These are phyloP conservation scores for Chrysochromulina parva DNA, from an alignment of 78 protist genomes.

Conservation along the genomic window DNA sequence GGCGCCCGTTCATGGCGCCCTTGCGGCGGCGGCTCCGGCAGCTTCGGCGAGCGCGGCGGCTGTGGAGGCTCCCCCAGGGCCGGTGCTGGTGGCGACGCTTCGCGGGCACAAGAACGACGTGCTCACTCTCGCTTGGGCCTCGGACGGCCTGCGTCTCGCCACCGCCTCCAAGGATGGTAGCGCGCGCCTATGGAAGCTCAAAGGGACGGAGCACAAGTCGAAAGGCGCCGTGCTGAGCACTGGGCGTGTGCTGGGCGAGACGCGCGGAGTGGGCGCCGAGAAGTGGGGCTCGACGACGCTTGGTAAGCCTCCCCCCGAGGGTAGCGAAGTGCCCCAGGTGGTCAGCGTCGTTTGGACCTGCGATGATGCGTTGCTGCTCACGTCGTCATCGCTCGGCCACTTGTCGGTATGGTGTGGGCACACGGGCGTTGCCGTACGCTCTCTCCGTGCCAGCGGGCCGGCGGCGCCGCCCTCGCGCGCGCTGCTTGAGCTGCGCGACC, in stretches of 20 bases:
- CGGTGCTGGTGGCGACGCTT: neutral
- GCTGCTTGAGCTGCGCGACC: neutral
- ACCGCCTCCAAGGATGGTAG: neutral
- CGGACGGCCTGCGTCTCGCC: neutral
- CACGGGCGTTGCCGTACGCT: too few species aligned
- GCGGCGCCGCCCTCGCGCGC: too few species aligned
- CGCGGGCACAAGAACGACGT: slow-evolving; percentile 16
- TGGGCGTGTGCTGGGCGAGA: too few species aligned
- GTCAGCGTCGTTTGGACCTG: too few species aligned
- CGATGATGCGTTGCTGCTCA: neutral
- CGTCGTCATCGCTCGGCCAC: neutral
- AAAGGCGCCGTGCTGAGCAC: too few species aligned
- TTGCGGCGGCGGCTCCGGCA: too few species aligned
- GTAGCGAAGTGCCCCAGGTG: neutral
- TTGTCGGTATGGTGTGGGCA: neutral
- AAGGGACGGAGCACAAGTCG: neutral
- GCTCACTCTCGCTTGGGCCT: neutral
- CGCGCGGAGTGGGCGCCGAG: too few species aligned
- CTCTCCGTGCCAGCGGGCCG: too few species aligned
- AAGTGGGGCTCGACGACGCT: neutral
- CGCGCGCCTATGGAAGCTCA: neutral
- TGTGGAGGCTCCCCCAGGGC: too few species aligned
- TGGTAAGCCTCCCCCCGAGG: neutral
- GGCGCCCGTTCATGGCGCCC: too few species aligned
- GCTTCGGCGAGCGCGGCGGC: too few species aligned